A percentile compares a stretch with the other conserved stretches of the same genome.
Evolutionary conservation across 108 stramenopile species (phyloP).

Genomic region (Cyclostephanos tholiformis): DNA sequence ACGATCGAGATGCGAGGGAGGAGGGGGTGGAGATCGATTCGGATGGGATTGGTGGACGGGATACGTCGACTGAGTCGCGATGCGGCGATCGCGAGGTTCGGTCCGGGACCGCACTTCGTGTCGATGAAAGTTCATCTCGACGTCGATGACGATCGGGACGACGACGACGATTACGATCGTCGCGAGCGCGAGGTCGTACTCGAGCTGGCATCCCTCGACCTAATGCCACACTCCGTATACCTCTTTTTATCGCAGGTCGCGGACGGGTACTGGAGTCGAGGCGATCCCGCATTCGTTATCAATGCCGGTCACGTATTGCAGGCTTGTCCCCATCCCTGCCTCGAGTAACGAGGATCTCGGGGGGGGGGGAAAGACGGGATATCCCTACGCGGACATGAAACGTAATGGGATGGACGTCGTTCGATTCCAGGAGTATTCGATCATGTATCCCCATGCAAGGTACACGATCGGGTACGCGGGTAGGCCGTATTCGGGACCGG

Average conservation of each 20-base stretch:
- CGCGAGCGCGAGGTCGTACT: slow-evolving; percentile 30
- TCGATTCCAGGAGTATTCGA: slow-evolving; percentile 86
- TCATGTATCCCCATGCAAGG: slow-evolving; percentile 68
- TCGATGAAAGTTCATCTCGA: slow-evolving; percentile 14
- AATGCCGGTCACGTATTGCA: slow-evolving; percentile 87
- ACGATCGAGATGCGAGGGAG: slow-evolving; percentile 36
- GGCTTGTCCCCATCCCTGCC: slow-evolving; percentile 77
- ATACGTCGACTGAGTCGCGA: slow-evolving; percentile 9
- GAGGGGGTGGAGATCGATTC: slow-evolving; percentile 37
- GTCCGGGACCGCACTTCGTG: slow-evolving; percentile 43
- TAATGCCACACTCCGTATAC: slow-evolving; percentile 57
- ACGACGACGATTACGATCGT: not conserved
- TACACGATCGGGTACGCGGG: slow-evolving; percentile 89
- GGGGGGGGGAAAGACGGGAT: slow-evolving; percentile 43
- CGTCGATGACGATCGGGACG: not conserved
- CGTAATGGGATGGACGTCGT: slow-evolving; percentile 53
- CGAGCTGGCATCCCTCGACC: slow-evolving; percentile 37
- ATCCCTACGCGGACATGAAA: slow-evolving; percentile 50
- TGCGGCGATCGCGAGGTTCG: slow-evolving; percentile 22
- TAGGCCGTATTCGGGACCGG: slow-evolving; percentile 88
- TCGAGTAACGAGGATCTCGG: slow-evolving; percentile 43
- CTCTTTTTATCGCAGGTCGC: slow-evolving; percentile 57
- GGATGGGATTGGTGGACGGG: slow-evolving; percentile 36
- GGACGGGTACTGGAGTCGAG: slow-evolving; percentile 61
- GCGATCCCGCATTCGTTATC: slow-evolving; percentile 69